phyloP scores from a whole-genome alignment of 1,284 basidiomycete species.

The Gomphus sp. region DNA sequence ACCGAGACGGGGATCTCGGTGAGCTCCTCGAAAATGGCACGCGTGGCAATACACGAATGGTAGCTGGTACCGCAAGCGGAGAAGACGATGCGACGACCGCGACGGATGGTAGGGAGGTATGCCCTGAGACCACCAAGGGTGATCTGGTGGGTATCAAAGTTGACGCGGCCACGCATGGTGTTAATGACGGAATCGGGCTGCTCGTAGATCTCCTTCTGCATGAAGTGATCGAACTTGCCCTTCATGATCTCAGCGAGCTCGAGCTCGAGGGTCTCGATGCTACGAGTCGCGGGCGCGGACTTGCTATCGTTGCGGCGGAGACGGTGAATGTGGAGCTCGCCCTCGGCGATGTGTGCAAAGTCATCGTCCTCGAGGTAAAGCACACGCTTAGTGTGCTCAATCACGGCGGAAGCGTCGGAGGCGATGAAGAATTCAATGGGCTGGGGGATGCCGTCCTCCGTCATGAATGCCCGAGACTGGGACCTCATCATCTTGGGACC shows the following conservation, averaged over 20 bases:
- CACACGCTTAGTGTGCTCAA: conserved; percentile 99
- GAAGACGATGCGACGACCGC: conserved; percentile 93
- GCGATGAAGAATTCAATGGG: conserved; percentile 99
- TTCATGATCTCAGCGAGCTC: conserved; percentile 99
- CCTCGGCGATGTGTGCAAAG: conserved; percentile 95
- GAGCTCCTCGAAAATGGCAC: conserved; percentile 97
- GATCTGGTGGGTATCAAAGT: conserved; percentile 90
- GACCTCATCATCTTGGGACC: conserved; percentile 86
- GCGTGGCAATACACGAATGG: conserved; percentile 96
- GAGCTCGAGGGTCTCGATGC: conserved; percentile 97
- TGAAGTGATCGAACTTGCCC: conserved; percentile 99
- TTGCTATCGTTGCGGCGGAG: conserved; percentile 58
- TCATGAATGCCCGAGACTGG: conserved; percentile 97
- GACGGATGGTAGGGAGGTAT: conserved; percentile 93
- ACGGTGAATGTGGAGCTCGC: conserved; percentile 98
- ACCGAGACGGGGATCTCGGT: conserved; percentile 98
- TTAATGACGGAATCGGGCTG: conserved; percentile 99
- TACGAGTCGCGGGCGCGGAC: conserved; percentile 83
- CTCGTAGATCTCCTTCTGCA: conserved; percentile 99
- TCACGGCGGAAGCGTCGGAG: conserved; percentile 92
- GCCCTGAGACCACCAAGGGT: conserved; percentile 93
- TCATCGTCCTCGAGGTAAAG: conserved; percentile 99
- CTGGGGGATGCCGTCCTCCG: conserved; percentile 96
- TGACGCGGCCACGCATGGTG: conserved; percentile 99
- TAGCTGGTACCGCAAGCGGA: conserved; percentile 97